Evolutionary conservation across 352 stramenopile genomes (phyloP).

Genomic region (Pythium diclinum): DNA sequence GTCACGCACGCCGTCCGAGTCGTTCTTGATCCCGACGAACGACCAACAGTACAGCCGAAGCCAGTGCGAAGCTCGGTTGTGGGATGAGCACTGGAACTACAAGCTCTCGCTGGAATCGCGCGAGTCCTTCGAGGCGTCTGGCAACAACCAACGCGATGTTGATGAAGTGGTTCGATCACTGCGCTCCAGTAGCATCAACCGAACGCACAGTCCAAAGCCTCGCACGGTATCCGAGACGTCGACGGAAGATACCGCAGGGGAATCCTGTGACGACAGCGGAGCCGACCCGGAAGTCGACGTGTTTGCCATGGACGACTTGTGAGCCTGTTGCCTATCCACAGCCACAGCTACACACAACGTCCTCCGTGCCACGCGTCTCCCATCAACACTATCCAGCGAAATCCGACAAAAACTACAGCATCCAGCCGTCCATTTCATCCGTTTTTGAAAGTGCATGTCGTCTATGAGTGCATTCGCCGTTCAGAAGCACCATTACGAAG

Average conservation of each 20-base stretch:
- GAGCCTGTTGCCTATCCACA: constrained; percentile 4
- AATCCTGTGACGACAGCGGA: constrained; percentile 28
- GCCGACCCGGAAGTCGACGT: constrained; percentile 32
- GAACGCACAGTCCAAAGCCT: constrained; percentile 13
- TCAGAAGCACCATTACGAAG: no score
- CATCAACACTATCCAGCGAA: neutral
- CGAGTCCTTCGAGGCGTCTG: constrained; percentile 49
- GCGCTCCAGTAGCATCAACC: constrained; percentile 2
- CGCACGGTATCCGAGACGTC: constrained; percentile 38
- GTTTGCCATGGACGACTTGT: constrained; percentile 73
- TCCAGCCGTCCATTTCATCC: neutral
- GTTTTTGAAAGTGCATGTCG: neutral
- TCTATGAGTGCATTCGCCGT: neutral
- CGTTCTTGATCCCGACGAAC: constrained; percentile 9
- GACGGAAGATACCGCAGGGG: constrained; percentile 33
- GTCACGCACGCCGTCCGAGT: constrained; percentile 6
- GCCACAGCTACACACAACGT: neutral
- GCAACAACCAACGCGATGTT: constrained; percentile 14
- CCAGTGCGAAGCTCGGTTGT: constrained; percentile 52
- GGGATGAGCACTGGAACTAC: constrained; percentile 72
- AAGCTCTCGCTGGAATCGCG: constrained; percentile 66
- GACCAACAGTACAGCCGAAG: constrained; percentile 32
- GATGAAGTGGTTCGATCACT: neutral
- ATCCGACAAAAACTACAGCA: neutral
- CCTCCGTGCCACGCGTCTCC: neutral